These are phyloP conservation scores for Colletotrichum agaves DNA, from an alignment of 2,329 filamentous ascomycete species.

Conservation along the genomic window DNA sequence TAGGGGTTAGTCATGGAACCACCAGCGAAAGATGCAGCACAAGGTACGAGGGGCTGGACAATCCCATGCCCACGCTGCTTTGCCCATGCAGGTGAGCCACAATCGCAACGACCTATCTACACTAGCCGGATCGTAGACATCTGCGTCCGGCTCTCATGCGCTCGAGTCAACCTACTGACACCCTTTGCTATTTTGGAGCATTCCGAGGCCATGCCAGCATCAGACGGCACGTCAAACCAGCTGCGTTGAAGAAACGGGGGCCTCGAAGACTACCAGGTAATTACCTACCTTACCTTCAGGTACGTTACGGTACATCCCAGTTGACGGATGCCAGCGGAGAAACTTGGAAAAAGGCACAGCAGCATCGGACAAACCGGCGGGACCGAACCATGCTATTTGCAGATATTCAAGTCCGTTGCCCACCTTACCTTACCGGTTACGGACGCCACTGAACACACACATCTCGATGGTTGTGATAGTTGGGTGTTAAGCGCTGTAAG, in stretches of 20 bases:
- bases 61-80: constrained; percentile 7
- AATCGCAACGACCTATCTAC: constrained; percentile 9
- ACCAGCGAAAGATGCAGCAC: not conserved
- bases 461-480: constrained; percentile 4
- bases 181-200: constrained; percentile 19
- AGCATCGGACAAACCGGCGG: constrained; percentile 15
- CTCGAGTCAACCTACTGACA: constrained; percentile 28
- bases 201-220: constrained; percentile 5
- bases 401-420: not conserved
- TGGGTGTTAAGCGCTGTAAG: not conserved
- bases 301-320: no score
- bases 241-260: not conserved
- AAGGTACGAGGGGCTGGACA: not conserved
- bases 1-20: constrained; percentile 25
- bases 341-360: not conserved
- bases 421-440: not conserved
- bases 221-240: constrained; percentile 27
- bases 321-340: not conserved
- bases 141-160: constrained; percentile 28
- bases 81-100: constrained; percentile 21
- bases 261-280: not conserved
- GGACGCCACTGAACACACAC: not conserved
- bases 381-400: not conserved
- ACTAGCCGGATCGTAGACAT: constrained; percentile 2
- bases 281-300: not conserved